phyloP scores from a whole-genome alignment of 257 asterid genomes.

The Solanum tacnaense region DNA sequence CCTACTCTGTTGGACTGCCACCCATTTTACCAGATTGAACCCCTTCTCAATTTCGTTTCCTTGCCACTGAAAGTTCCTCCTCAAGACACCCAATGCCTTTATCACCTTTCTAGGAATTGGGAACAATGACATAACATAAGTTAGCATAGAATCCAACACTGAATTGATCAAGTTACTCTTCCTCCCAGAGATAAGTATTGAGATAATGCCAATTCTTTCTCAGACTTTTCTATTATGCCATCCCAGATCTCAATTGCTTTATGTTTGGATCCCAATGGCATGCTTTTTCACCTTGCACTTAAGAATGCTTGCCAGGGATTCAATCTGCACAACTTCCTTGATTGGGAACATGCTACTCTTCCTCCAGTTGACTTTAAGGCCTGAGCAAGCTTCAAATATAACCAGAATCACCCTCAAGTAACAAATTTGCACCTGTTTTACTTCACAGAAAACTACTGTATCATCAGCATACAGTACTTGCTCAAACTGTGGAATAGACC shows the following conservation, averaged over 20 bases:
- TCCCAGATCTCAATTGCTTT: not conserved
- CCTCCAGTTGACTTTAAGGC: not conserved
- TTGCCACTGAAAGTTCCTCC: not conserved
- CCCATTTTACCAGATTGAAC: not conserved
- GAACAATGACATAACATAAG: not conserved
- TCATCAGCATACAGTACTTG: not conserved
- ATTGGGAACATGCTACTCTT: not conserved
- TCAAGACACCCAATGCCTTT: not conserved
- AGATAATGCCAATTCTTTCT: not conserved
- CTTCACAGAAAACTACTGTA: not conserved
- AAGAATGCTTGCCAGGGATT: not conserved
- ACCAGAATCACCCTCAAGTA: not conserved
- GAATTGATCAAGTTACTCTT: not conserved
- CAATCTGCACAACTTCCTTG: not conserved
- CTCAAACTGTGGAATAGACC: not conserved
- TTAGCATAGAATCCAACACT: not conserved
- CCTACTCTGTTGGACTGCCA: not conserved
- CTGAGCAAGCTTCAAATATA: not conserved
- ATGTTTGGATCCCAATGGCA: not conserved
- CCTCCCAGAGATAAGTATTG: not conserved
- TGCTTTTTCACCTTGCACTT: not conserved
- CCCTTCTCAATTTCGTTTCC: not conserved
- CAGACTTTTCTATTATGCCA: not conserved
- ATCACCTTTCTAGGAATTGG: not conserved
- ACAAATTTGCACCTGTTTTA: not conserved